Conservation (phyloP, 768 basidiomycete genomes). For the Suillus spraguei region DNA sequence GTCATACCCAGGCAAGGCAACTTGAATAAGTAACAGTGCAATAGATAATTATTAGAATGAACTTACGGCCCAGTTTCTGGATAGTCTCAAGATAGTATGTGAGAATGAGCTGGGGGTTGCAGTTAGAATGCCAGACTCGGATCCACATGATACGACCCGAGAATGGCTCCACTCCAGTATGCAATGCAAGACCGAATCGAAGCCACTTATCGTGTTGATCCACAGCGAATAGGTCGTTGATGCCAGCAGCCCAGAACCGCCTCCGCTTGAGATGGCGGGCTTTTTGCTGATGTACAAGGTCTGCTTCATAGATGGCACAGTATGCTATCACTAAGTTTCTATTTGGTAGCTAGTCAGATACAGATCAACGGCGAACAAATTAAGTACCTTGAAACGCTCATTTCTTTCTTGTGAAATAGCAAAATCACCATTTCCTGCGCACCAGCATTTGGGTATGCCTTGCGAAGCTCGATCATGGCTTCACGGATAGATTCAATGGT, state of each 20-base stretch:
- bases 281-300: not conserved
- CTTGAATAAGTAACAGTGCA: not conserved
- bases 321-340: not conserved
- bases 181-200: too few relatives aligned
- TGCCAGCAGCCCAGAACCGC: too few relatives aligned
- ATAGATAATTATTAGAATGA: not conserved
- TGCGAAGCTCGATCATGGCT: slow-evolving; percentile 20
- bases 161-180: too few relatives aligned
- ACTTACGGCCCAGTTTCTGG: too few relatives aligned
- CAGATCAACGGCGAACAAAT: not conserved
- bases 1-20: not conserved
- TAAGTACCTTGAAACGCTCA: not conserved
- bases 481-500: slow-evolving; percentile 24
- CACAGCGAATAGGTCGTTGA: too few relatives aligned
- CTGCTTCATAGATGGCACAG: not conserved
- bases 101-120: too few relatives aligned
- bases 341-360: not conserved
- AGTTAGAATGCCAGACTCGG: too few relatives aligned
- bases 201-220: too few relatives aligned
- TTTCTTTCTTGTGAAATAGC: not conserved
- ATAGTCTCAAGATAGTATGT: too few relatives aligned
- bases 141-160: too few relatives aligned
- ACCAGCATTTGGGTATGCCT: slow-evolving; percentile 25
- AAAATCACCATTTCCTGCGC: not conserved
- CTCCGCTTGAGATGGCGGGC: not conserved